Base-by-base conservation (phyloP, 768 basidiomycete genomes). In the Suillus plorans region DNA sequence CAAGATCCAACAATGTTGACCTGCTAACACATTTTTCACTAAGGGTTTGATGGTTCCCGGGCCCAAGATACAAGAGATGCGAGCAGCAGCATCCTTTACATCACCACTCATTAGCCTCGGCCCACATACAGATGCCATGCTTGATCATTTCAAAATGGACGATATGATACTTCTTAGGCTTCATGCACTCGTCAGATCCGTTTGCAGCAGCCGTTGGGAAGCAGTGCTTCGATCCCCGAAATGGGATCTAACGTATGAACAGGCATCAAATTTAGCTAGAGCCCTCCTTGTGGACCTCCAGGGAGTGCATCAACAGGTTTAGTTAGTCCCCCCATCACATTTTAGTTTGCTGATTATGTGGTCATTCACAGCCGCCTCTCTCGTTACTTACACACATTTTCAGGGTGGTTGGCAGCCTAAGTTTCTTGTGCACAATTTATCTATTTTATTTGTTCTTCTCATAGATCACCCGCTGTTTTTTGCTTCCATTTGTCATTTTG, bases 121-220 rank as follows among this genome's bases (percentile, higher is more conserved):
- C 3, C 61, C 65, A 3, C 28, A 58, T n/a, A 63, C 55, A 18
- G 61, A 66, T 63, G 47, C 65, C 5, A 25, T 63, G 8, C 31
- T 66, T 5, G 53, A 66, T 28, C 14, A 22, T 3, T 66, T 63
- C 25, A 63, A 59, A 28, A 31, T 66, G 61, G 55, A 42, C 4
- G 61, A 66, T 13, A 28, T 49, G 6, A n/a, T 59, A 1, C 37
- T 66, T 9, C 65, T 57, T 10, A 44, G 22, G 34, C 45, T 66
- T 9, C 61, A 58, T 18, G 16, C 8, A 16, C 49, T 66, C 2
- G 13, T 66, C 7, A 3, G 41, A 4, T 49, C 65, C 20, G 41
- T 66, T 36, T 5, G 25, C 18, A 66, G 62, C 61, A 63, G 65
- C 41, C 42, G 12, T 18, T 66, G 62, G 65, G 65, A 66, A 22